Conservation (phyloP, 179 eudicot genomes). For the Spinacia oleracea region DNA sequence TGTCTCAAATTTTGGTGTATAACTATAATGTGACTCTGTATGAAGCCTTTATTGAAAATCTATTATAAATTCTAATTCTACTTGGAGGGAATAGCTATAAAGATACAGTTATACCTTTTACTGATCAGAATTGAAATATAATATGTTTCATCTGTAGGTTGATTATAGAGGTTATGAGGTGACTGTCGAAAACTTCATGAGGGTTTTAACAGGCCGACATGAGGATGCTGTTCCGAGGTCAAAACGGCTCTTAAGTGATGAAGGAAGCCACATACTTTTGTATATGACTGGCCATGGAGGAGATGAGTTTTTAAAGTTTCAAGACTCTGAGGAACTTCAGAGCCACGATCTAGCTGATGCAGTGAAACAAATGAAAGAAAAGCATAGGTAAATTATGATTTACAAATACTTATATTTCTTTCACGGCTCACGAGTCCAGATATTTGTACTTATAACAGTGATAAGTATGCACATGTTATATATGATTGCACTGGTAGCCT, state of each 20-base stretch:
- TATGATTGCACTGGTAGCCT: neutral
- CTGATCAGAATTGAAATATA: neutral
- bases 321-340: slow-evolving; percentile 97
- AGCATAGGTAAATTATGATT: slow-evolving; percentile 58
- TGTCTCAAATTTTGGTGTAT: neutral
- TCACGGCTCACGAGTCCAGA: neutral
- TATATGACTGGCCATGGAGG: slow-evolving; percentile 99
- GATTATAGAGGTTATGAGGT: slow-evolving; percentile 99
- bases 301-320: slow-evolving; percentile 95
- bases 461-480: slow-evolving; percentile 5
- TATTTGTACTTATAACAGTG: neutral
- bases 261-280: slow-evolving; percentile 92
- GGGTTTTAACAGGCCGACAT: slow-evolving; percentile 93
- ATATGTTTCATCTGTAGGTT: slow-evolving; percentile 50
- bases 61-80: neutral
- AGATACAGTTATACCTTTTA: neutral
- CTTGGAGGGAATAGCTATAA: neutral
- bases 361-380: slow-evolving; percentile 97
- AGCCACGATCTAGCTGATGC: slow-evolving; percentile 99
- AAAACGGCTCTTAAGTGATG: slow-evolving; percentile 90
- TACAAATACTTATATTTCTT: neutral
- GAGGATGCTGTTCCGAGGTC: slow-evolving; percentile 95
- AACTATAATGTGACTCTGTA: neutral
- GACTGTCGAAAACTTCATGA: slow-evolving; percentile 87
- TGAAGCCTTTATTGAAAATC: neutral